Percentiles rank a stretch among this genome's conserved stretches.
phyloP scores from a whole-genome alignment of 1,284 basidiomycete genomes.

The Leccinum idahoense region DNA sequence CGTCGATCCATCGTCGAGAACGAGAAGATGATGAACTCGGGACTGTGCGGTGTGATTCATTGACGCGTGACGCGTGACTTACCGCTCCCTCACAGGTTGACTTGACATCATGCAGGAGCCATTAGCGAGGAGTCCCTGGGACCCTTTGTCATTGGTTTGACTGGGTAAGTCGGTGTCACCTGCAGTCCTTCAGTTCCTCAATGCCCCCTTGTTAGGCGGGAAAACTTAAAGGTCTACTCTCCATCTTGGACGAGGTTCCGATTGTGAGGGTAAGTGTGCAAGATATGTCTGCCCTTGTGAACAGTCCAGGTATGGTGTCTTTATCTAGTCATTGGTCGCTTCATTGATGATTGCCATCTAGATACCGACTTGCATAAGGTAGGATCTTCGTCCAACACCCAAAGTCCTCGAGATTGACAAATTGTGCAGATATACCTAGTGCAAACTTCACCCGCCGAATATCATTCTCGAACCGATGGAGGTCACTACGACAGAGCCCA shows the following conservation, averaged over 20 bases:
- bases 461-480: conserved; percentile 43
- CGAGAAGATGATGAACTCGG: too few relatives aligned
- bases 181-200: not conserved
- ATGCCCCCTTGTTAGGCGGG: conserved; percentile 42
- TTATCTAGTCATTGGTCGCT: not conserved
- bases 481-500: conserved; percentile 17
- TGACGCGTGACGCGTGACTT: too few relatives aligned
- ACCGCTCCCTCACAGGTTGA: too few relatives aligned
- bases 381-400: not conserved
- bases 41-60: too few relatives aligned
- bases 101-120: conserved; percentile 6
- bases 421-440: conserved; percentile 67
- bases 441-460: conserved; percentile 67
- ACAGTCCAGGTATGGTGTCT: conserved; percentile 39
- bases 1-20: too few relatives aligned
- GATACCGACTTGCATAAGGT: conserved; percentile 54
- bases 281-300: conserved; percentile 54
- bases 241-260: conserved; percentile 71
- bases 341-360: conserved; percentile 19
- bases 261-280: conserved; percentile 52
- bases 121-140: conserved; percentile 40
- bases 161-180: conserved; percentile 49
- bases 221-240: conserved; percentile 62
- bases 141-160: conserved; percentile 78
- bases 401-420: conserved; percentile 2